Percentiles rank a stretch among this genome's conserved stretches.
phyloP scores from a whole-genome alignment of 345 rosid species.

The Lepidium aucheri region DNA sequence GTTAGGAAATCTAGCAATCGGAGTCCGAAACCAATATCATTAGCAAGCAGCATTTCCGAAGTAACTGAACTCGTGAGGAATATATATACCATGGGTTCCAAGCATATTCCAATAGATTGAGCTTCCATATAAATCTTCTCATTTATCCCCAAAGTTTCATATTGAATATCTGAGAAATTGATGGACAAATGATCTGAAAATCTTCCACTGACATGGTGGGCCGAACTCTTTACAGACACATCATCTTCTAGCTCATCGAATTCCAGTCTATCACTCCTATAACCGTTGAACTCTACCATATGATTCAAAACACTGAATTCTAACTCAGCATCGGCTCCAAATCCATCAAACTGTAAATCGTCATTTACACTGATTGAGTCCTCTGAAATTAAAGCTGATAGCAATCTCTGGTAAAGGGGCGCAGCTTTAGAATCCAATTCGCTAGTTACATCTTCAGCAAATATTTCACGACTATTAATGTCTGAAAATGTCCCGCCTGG shows the following conservation, averaged over 20 bases:
- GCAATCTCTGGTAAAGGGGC: conserved; percentile 67
- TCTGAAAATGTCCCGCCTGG: conserved; percentile 17
- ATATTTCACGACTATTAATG: conserved; percentile 25
- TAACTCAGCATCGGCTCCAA: conserved; percentile 53
- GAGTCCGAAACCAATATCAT: background rate
- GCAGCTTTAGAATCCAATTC: conserved; percentile 33
- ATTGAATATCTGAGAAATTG: conserved; percentile 45
- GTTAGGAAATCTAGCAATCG: background rate
- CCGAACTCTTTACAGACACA: conserved; percentile 30
- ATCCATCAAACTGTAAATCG: conserved; percentile 41
- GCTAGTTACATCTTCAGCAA: conserved; percentile 26
- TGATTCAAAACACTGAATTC: conserved; percentile 52
- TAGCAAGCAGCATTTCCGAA: background rate
- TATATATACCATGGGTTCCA: conserved; percentile 73
- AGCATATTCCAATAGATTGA: conserved; percentile 74
- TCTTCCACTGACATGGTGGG: conserved; percentile 37
- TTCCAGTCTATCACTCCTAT: conserved; percentile 39
- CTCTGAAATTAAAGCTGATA: conserved; percentile 82
- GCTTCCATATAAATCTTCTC: conserved; percentile 75
- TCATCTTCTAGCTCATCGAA: conserved; percentile 49
- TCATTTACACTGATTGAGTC: conserved; percentile 40
- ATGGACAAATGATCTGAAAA: conserved; percentile 35
- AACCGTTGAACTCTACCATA: conserved; percentile 48
- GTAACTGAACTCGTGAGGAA: conserved; percentile 6
- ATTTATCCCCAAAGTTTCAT: conserved; percentile 50